Base-by-base conservation (phyloP, 495 filamentous ascomycete genomes). In the Xylaria castorea region DNA sequence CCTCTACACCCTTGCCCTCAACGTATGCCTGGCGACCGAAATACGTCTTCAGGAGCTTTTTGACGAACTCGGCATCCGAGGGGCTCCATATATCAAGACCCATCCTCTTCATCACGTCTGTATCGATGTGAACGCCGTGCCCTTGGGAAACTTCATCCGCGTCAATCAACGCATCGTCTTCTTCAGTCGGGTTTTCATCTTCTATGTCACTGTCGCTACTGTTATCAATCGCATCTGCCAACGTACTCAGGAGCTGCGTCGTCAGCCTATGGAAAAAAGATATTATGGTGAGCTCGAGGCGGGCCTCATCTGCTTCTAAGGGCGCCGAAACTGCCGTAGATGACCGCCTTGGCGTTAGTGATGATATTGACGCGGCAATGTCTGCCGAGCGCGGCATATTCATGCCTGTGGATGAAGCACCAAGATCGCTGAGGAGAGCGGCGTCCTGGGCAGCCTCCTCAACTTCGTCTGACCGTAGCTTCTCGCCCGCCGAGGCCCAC, bases 401-500 rank as follows among this genome's bases (percentile, higher is more conserved):
- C 72, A 78, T 78, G 51, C 75, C 68, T 12, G 74, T 70, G 20
- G 73, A 68, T 72, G 71, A 83, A 75, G 73, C 80, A 69, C 71
- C 78, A 42, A 82, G 74, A 68, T 84, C 88, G 57, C 78, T 85
- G 34, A 88, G 81, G 16, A 88, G 83, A 9, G 77, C 78, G 61
- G 75, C 81, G 78, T 84, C 88, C 79, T 78, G 81, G n/a, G 80
- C 80, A 60, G 80, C 77, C 71, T 85, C 84, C 50, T 89, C 85
- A 27, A 85, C 80, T 50, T 87, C 81, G 20, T 83, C 81, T 44
- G 84, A 79, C 30, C 89, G 87, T 2, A 91, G 87, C 79, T 92
- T 90, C 81, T 98, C 96, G 61, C 96, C 96, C 1, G 96, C 96
- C 1, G 93, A 95, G 0, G 96, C 96, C 96, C 96, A 99, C 95